Base-by-base conservation (phyloP, 192 early-diverging fungal genomes). In the Backusella psychrophila region DNA sequence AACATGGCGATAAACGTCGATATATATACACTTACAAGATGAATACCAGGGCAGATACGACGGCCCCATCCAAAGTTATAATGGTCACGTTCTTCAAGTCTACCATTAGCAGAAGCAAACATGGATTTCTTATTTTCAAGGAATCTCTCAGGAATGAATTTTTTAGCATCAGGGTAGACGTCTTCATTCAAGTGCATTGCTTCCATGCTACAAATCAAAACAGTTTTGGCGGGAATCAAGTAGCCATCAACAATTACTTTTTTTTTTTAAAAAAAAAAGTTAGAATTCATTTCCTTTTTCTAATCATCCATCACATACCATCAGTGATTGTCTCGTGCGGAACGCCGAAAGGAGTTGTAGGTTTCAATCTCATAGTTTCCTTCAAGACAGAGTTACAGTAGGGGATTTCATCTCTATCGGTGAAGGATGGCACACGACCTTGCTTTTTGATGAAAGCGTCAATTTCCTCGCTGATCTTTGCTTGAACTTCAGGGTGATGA, bases 101-200 rank as follows among this genome's bases (percentile, higher is more conserved):
- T 49, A 23, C 76, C 76, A 31, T 77, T 77, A 31, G 69, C 70
- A 21, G 76, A 19, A 31, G 49, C 52, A 26, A 26, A 34, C 46
- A 71, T 65, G 8, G 29, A 34, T 31, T 70, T 44, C n/a, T 59
- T 19, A 52, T 35, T 72, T 26, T 56, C 49, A 42, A 63, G 2
- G 26, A 59, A 77, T 41, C 88, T 87, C 41, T 84, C 82, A 8
- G 88, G 86, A 56, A 80, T 73, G 23, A 89, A 90, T 69, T 74
- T 81, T 4, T 87, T 78, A 8, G 88, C 87, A 0, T 84, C 63
- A 0, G 81, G 75, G 41, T 83, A 90, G 68, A 42, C 41, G 3
- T 34, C n/a, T 38, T 38, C 42, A 72, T 80, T 71, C 49, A 69
- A 39, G 72, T 90, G 86, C 78, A 90, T 82, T 1, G 86, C 81